Conservation (phyloP, 768 basidiomycete genomes). For the Lentinula raphanica region DNA sequence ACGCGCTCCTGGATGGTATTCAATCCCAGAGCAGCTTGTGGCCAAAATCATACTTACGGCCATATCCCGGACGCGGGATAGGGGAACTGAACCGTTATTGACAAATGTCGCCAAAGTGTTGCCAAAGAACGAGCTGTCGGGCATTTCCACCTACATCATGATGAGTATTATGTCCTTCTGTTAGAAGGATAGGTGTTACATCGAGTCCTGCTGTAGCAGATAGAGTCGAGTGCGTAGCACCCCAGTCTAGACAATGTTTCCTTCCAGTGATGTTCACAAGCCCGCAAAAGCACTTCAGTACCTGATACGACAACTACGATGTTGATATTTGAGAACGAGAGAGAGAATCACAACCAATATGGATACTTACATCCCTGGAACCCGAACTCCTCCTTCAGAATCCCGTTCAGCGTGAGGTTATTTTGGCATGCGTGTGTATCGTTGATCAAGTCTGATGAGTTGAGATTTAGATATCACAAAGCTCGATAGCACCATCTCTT, state of each 20-base stretch:
- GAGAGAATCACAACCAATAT: too few species aligned
- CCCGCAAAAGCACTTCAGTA: neutral
- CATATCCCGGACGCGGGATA: conserved; percentile 71
- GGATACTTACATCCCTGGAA: conserved; percentile 68
- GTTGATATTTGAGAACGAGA: neutral
- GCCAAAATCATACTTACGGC: conserved; percentile 27
- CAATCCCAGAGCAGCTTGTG: neutral
- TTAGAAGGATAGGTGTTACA: conserved; percentile 30
- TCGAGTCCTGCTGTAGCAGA: conserved; percentile 59
- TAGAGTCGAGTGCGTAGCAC: conserved; percentile 57
- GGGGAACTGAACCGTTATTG: conserved; percentile 64
- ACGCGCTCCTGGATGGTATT: conserved; percentile 47
- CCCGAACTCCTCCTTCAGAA: conserved; percentile 68
- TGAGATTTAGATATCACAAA: neutral
- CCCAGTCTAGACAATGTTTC: conserved; percentile 44
- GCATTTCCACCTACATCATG: conserved; percentile 62
- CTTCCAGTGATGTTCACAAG: neutral
- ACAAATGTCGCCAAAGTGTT: conserved; percentile 63
- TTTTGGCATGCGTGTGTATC: conserved; percentile 75
- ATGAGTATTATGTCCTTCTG: neutral
- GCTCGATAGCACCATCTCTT: neutral
- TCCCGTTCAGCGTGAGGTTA: conserved; percentile 60
- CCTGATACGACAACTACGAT: conserved; percentile 51
- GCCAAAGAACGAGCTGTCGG: conserved; percentile 63
- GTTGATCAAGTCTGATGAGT: conserved; percentile 51